phyloP scores from a whole-genome alignment of 108 stramenopile genomes.

The Cylindrotheca closterium region DNA sequence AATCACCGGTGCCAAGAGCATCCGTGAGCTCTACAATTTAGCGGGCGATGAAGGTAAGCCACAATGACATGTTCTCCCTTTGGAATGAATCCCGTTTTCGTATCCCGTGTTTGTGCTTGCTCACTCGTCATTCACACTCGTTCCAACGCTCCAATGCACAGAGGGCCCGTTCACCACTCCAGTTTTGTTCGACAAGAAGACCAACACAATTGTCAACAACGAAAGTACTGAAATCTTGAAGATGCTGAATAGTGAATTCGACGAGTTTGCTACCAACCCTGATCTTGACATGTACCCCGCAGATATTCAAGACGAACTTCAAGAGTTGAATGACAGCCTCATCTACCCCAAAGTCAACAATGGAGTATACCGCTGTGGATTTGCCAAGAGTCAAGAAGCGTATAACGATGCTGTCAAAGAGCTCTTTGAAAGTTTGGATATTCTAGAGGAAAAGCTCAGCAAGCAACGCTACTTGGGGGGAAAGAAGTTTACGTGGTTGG shows the following conservation, averaged over 20 bases:
- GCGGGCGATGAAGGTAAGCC: slow-evolving; percentile 56
- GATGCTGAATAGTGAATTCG: slow-evolving; percentile 89
- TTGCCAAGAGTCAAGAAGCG: slow-evolving; percentile 84
- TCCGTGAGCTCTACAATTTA: slow-evolving; percentile 83
- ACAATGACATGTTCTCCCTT: too few species aligned
- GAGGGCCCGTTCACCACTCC: slow-evolving; percentile 89
- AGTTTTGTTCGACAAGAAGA: slow-evolving; percentile 90
- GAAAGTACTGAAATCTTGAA: slow-evolving; percentile 92
- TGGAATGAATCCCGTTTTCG: too few species aligned
- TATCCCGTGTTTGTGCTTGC: too few species aligned
- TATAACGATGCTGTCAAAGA: slow-evolving; percentile 85
- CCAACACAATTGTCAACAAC: slow-evolving; percentile 86
- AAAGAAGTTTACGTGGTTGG: slow-evolving; percentile 80
- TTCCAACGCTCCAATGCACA: too few species aligned
- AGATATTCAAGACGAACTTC: slow-evolving; percentile 51
- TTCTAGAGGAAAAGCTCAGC: slow-evolving; percentile 55
- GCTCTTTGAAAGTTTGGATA: slow-evolving; percentile 76
- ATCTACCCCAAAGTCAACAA: slow-evolving; percentile 87
- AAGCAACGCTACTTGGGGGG: slow-evolving; percentile 71
- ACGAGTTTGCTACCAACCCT: slow-evolving; percentile 61
- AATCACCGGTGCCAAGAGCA: slow-evolving; percentile 45
- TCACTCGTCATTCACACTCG: too few species aligned
- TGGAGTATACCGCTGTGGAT: slow-evolving; percentile 94
- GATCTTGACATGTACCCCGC: slow-evolving; percentile 81
- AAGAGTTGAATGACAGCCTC: slow-evolving; percentile 69